A percentile compares a stretch with the other conserved stretches of the same genome.
Evolutionary conservation across 192 early-diverging fungal genomes (phyloP).

Genomic region (Coemansia sp.): DNA sequence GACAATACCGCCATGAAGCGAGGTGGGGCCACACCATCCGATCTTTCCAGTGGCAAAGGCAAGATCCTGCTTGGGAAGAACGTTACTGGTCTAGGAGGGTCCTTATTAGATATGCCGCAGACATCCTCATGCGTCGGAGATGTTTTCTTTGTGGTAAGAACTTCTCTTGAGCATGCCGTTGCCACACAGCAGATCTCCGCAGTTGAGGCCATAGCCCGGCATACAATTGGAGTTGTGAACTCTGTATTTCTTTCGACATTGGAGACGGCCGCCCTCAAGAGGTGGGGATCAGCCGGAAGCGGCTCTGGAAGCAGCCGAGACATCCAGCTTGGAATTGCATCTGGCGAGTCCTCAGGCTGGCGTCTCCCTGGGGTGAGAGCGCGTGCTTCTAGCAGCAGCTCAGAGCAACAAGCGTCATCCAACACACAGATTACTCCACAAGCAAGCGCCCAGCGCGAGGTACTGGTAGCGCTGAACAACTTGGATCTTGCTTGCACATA

Average conservation of each 20-base stretch:
- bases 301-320: background rate
- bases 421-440: constrained; percentile 9
- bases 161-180: constrained; percentile 68
- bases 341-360: constrained; percentile 16
- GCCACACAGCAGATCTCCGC: constrained; percentile 71
- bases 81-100: background rate
- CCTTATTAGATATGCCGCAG: constrained; percentile 8
- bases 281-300: constrained; percentile 7
- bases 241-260: constrained; percentile 28
- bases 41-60: background rate
- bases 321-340: background rate
- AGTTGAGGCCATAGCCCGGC: constrained; percentile 69
- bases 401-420: background rate
- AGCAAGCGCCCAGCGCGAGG: constrained; percentile 30
- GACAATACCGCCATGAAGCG: background rate
- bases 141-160: constrained; percentile 88
- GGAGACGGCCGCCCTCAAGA: constrained; percentile 29
- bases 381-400: background rate
- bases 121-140: constrained; percentile 79
- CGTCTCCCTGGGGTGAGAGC: constrained; percentile 19
- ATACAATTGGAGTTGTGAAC: constrained; percentile 55
- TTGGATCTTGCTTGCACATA: constrained; percentile 83
- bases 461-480: constrained; percentile 79
- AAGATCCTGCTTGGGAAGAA: constrained; percentile 1
- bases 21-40: background rate